A percentile compares a stretch with the other conserved stretches of the same genome.
These are phyloP conservation scores for Arthrinium puccinioides DNA, from an alignment of 2,329 filamentous ascomycete genomes.

Conservation along the genomic window DNA sequence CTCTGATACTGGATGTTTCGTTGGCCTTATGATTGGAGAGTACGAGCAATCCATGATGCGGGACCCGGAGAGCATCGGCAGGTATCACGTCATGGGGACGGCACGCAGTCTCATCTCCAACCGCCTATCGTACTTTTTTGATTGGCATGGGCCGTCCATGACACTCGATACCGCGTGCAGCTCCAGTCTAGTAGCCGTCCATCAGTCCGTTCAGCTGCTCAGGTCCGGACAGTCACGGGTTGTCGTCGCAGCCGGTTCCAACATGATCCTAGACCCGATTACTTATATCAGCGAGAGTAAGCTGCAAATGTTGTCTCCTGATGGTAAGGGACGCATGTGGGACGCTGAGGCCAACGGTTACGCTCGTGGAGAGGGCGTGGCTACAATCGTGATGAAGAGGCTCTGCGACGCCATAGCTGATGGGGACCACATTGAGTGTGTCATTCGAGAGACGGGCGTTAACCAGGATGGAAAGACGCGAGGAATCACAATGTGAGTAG, in stretches of 20 bases:
- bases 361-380: constrained; percentile 42
- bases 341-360: background rate
- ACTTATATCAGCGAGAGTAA: background rate
- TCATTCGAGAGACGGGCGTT: constrained; percentile 39
- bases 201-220: constrained; percentile 11
- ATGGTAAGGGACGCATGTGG: background rate
- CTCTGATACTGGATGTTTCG: constrained; percentile 11
- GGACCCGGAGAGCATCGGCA: background rate
- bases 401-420: constrained; percentile 43
- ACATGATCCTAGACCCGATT: constrained; percentile 22
- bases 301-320: background rate
- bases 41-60: constrained; percentile 8
- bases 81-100: background rate
- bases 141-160: background rate
- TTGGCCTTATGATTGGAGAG: constrained; percentile 18
- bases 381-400: constrained; percentile 42
- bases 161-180: background rate
- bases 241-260: constrained; percentile 34
- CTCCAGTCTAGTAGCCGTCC: background rate
- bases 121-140: background rate
- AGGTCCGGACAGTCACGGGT: constrained; percentile 20
- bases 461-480: constrained; percentile 43
- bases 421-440: constrained; percentile 36
- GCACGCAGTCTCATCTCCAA: background rate
- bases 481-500: constrained; percentile 49